These are phyloP conservation scores for Debaryomyces udenii DNA, from an alignment of 1,139 yeast genomes.

Conservation along the genomic window DNA sequence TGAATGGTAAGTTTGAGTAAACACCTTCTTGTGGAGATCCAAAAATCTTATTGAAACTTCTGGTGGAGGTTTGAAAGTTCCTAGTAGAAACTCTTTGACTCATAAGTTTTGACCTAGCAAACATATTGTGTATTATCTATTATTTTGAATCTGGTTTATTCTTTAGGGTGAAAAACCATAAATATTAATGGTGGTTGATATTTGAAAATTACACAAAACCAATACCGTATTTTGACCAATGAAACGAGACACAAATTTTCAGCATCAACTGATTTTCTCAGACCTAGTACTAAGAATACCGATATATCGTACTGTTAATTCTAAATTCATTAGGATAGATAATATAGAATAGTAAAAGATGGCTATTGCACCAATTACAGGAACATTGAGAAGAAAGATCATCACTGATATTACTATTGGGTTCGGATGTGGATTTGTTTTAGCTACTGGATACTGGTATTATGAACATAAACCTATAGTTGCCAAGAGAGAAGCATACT, in stretches of 20 bases:
- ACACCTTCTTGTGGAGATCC: conserved; percentile 73
- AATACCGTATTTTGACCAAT: conserved; percentile 15
- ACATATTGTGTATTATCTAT: conserved; percentile 12
- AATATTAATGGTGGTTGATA: conserved; percentile 6
- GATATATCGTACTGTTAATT: neutral
- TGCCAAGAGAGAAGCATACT: conserved; percentile 81
- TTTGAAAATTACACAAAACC: conserved; percentile 15
- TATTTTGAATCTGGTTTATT: neutral
- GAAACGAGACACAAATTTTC: conserved; percentile 14
- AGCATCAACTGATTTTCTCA: conserved; percentile 8
- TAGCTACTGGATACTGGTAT: conserved; percentile 39
- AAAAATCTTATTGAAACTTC: conserved; percentile 37
- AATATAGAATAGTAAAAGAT: conserved; percentile 36
- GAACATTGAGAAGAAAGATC: conserved; percentile 80
- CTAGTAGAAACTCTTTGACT: conserved; percentile 29
- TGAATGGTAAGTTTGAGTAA: conserved; percentile 91
- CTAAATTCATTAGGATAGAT: neutral
- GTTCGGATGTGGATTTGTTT: conserved; percentile 44
- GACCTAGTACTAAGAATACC: neutral
- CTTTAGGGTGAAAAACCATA: neutral
- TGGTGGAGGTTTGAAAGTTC: conserved; percentile 43
- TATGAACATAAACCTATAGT: conserved; percentile 68
- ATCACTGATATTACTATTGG: conserved; percentile 80
- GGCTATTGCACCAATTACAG: conserved; percentile 91
- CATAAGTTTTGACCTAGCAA: conserved; percentile 32